phyloP scores from a whole-genome alignment of 805 yeast genomes.

The Wickerhamomyces hampshirensis region DNA sequence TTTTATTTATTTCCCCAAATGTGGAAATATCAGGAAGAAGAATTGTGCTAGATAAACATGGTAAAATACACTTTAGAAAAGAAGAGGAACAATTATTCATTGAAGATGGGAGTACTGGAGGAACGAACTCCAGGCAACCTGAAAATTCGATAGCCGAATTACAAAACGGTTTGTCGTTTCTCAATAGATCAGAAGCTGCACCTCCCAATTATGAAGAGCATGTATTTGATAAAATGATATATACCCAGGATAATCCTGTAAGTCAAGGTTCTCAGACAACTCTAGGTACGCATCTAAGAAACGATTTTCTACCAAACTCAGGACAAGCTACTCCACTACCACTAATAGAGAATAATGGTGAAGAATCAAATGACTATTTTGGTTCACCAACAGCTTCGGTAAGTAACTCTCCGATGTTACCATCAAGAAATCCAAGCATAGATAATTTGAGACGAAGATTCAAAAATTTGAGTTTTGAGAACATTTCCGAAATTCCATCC shows the following conservation, averaged over 20 bases:
- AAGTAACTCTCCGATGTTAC: background rate
- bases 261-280: background rate
- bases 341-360: background rate
- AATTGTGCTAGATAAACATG: conserved; percentile 33
- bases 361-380: background rate
- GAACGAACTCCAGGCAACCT: background rate
- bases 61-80: conserved; percentile 37
- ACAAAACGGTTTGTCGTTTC: background rate
- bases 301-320: background rate
- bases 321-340: background rate
- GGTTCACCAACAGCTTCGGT: background rate
- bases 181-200: conserved; percentile 46
- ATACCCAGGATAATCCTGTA: conserved; percentile 8
- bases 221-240: conserved; percentile 52
- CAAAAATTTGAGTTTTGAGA: conserved; percentile 25
- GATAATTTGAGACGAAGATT: background rate
- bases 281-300: background rate
- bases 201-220: conserved; percentile 77
- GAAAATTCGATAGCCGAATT: conserved; percentile 1
- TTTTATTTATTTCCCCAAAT: conserved; percentile 68
- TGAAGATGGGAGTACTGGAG: conserved; percentile 8
- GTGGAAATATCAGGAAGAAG: conserved; percentile 48
- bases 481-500: conserved; percentile 65
- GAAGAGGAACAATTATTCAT: conserved; percentile 31
- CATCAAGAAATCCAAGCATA: background rate